phyloP scores from a whole-genome alignment of 2,329 filamentous ascomycete species.

The Ophidiomyces ophidiicola region DNA sequence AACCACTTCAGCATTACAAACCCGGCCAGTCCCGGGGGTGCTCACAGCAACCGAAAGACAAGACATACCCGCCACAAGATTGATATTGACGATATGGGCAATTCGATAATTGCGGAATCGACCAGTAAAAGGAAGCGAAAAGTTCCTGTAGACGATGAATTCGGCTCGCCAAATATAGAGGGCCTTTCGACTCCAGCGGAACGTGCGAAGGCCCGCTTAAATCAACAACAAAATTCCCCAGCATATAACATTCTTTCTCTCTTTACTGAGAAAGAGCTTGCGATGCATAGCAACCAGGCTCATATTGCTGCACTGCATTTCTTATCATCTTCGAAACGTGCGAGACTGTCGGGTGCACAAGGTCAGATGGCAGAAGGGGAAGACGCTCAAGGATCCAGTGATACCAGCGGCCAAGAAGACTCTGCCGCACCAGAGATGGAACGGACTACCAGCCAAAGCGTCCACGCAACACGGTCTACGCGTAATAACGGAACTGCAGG shows the following conservation, averaged over 20 bases:
- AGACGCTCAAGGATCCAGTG: constrained; percentile 23
- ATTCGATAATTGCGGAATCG: constrained; percentile 36
- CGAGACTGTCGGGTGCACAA: constrained; percentile 32
- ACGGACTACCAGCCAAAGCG: constrained; percentile 46
- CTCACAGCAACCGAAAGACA: constrained; percentile 51
- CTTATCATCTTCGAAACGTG: constrained; percentile 45
- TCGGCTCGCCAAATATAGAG: constrained; percentile 45
- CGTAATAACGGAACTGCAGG: constrained; percentile 42
- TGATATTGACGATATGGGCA: constrained; percentile 41
- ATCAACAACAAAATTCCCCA: constrained; percentile 46
- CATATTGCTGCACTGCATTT: constrained; percentile 46
- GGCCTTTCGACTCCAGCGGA: constrained; percentile 38
- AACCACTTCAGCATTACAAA: constrained; percentile 55
- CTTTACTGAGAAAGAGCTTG: constrained; percentile 56
- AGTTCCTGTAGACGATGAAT: constrained; percentile 43
- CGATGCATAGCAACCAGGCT: constrained; percentile 49
- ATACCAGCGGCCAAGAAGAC: constrained; percentile 32
- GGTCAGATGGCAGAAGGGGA: constrained; percentile 34
- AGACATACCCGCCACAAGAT: constrained; percentile 47
- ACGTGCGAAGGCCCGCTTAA: constrained; percentile 42
- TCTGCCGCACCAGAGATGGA: constrained; percentile 45
- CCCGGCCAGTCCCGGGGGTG: constrained; percentile 49
- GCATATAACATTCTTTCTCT: constrained; percentile 51
- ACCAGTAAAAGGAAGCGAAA: constrained; percentile 49
- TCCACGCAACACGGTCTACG: constrained; percentile 43